Evolutionary conservation across 179 eudicot species (phyloP).

Genomic region (Amaranthus tricolor): DNA sequence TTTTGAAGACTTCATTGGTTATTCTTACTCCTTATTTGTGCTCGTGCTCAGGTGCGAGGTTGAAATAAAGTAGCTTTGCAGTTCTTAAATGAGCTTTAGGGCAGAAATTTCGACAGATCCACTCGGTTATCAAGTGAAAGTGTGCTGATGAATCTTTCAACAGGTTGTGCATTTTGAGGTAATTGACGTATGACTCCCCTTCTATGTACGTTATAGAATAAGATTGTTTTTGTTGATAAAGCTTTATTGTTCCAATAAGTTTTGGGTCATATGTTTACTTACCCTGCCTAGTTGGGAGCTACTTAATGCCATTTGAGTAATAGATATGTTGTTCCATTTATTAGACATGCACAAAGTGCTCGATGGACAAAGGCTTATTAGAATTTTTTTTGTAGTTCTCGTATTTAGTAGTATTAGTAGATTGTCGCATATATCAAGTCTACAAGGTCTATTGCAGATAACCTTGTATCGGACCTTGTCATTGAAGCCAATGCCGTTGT

Average conservation of each 20-base stretch:
- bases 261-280: no score
- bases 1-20: neutral
- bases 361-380: no score
- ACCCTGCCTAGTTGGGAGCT: no score
- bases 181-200: neutral
- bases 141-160: neutral
- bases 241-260: neutral
- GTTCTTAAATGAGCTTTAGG: neutral
- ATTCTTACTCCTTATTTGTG: neutral
- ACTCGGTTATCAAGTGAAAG: neutral
- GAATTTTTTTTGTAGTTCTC: no score
- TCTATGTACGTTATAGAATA: neutral
- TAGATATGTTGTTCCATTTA: no score
- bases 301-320: no score
- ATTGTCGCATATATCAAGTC: no score
- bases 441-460: no score
- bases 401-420: no score
- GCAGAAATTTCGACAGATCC: neutral
- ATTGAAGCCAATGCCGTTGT: slow-evolving; percentile 28
- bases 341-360: no score
- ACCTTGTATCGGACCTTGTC: no score
- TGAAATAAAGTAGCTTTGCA: neutral
- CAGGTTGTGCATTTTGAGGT: neutral
- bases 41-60: neutral
- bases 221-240: neutral